These are phyloP conservation scores for Penicillium expansum DNA, from an alignment of 2,329 filamentous ascomycete species.

Conservation along the genomic window DNA sequence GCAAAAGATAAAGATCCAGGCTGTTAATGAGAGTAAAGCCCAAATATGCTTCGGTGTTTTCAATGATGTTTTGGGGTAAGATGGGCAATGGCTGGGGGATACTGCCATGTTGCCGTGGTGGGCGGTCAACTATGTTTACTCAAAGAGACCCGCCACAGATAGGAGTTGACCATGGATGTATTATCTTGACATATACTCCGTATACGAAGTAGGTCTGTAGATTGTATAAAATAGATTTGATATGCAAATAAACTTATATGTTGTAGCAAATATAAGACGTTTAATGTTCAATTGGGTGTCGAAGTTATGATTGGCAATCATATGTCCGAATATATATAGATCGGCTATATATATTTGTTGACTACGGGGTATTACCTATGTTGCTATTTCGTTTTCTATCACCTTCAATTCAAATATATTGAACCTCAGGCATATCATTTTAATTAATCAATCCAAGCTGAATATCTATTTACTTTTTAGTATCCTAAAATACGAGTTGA, in stretches of 20 bases:
- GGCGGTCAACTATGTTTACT: constrained; percentile 9
- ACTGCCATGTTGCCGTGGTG: constrained; percentile 5
- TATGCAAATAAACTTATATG: background rate
- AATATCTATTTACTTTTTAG: background rate
- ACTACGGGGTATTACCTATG: background rate
- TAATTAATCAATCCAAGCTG: background rate
- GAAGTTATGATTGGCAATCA: background rate
- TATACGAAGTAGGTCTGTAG: no score
- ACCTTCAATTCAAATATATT: background rate
- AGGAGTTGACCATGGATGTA: background rate
- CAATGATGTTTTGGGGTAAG: constrained; percentile 5
- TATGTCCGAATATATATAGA: background rate
- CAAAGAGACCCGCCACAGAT: background rate
- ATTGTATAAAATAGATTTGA: background rate
- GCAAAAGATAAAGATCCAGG: background rate
- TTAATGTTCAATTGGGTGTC: no score
- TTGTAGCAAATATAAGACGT: background rate
- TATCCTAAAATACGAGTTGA: background rate
- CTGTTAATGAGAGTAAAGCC: background rate
- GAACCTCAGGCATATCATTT: background rate
- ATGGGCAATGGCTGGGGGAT: background rate
- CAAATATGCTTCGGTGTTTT: background rate
- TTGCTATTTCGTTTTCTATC: background rate
- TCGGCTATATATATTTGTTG: background rate
- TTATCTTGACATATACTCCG: no score